Base-by-base conservation (phyloP, 78 protist genomes). In the Dictyostelium firmibasis region DNA sequence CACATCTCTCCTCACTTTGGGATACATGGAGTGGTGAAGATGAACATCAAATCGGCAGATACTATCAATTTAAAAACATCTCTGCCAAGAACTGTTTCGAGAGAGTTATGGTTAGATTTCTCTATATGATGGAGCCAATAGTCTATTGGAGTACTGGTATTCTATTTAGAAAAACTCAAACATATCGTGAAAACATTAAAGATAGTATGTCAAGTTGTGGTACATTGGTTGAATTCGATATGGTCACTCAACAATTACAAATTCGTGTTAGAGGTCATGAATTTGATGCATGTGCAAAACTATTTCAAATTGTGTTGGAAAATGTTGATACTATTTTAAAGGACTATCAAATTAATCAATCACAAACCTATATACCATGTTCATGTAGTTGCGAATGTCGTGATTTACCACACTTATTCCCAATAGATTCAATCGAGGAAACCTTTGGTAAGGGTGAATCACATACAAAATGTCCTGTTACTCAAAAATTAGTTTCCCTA, bases 1-100 rank as follows among this genome's bases (percentile, higher is more conserved):
- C 94, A 18, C 94, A 89, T 35, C 29, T 89, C 1, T 8, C 33
- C 4, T 25, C 50, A n/a, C 18, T 89, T 16, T 89, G 76, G 76
- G 94, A 89, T 8, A 89, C 94, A 27, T 89, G 94, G 94, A 29
- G 74, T 7, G 94, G 94, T 10, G 94, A 76, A 0, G 94, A 89
- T 50, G 83, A 81, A 76, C 82, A 76, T 20, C 94, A 89, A 81
- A 81, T 89, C 8, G 94, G 94, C 1, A 60, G 94, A 81, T 89
- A 89, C 31, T 89, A 47, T 31, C 86, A 78, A 33, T 89, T 89
- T 70, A 41, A 25, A 16, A 89, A 81, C 23, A 57, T 57, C 9
- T 83, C 94, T 23, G 87, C 94, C n/a, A 78, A 81, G 35, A 50
- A 36, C 50, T 78, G 67, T 70, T 89, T 89, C 16, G 94, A 89